phyloP scores from a whole-genome alignment of 306 rosid species.

The Castanea sativa region DNA sequence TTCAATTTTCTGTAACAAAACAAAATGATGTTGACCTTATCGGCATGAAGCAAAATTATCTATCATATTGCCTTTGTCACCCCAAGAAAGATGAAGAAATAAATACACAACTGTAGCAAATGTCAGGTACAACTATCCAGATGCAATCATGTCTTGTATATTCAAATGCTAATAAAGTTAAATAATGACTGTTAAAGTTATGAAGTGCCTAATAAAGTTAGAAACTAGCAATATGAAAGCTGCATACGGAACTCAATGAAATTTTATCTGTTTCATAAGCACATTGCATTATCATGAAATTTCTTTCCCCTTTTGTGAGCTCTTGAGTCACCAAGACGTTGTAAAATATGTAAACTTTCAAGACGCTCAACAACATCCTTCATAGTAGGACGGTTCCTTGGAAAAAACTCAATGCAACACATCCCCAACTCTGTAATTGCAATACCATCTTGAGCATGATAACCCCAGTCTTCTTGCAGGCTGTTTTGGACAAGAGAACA shows the following conservation, averaged over 20 bases:
- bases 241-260: neutral
- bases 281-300: neutral
- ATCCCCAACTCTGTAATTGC: constrained; percentile 48
- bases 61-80: no score
- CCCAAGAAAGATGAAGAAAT: no score
- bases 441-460: constrained; percentile 41
- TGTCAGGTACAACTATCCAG: no score
- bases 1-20: no score
- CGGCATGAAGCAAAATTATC: no score
- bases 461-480: constrained; percentile 56
- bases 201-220: neutral
- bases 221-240: neutral
- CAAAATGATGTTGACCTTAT: no score
- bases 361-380: constrained; percentile 11
- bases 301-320: constrained; percentile 34
- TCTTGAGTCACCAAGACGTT: constrained; percentile 23
- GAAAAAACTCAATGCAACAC: constrained; percentile 42
- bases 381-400: constrained; percentile 36
- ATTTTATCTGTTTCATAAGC: neutral
- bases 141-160: no score
- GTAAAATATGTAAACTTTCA: constrained; percentile 23
- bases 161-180: no score
- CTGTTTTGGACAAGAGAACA: constrained; percentile 47
- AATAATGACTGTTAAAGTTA: no score
- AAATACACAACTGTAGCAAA: no score